Percentiles rank a stretch among this genome's conserved stretches.
These are phyloP conservation scores for Mrakiaceae sp. DNA, from an alignment of 1,284 basidiomycete species.

Conservation along the genomic window DNA sequence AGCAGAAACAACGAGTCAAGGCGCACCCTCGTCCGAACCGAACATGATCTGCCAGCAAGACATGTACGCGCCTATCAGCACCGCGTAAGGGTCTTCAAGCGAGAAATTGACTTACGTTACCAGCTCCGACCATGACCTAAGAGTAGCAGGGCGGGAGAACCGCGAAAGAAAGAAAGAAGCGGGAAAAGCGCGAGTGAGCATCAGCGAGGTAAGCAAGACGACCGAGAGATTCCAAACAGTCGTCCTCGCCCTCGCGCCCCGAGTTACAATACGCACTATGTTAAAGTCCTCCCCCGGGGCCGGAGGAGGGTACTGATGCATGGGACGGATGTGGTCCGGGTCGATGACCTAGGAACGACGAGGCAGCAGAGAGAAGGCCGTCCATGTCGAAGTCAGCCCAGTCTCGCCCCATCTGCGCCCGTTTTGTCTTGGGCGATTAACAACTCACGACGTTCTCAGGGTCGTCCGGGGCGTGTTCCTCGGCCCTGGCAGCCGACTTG, in stretches of 20 bases:
- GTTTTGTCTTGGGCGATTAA: background rate
- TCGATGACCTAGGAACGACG: background rate
- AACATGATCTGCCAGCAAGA: slow-evolving; percentile 16
- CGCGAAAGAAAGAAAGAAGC: slow-evolving; percentile 19
- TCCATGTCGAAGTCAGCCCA: background rate
- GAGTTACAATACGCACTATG: slow-evolving; percentile 56
- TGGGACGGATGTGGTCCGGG: background rate
- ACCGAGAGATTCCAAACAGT: background rate
- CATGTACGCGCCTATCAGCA: background rate
- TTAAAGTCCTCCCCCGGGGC: slow-evolving; percentile 58
- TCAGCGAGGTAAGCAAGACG: slow-evolving; percentile 17
- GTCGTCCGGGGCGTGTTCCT: background rate
- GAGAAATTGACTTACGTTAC: background rate
- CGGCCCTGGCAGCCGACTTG: background rate
- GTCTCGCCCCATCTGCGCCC: background rate
- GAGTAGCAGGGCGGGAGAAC: background rate
- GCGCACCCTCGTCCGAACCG: slow-evolving; percentile 16
- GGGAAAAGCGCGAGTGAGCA: background rate
- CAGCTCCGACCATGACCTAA: slow-evolving; percentile 3
- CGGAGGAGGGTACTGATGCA: slow-evolving; percentile 26
- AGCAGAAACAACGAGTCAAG: background rate
- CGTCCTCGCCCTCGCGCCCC: slow-evolving; percentile 52
- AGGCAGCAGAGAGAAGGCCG: background rate
- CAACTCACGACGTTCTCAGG: background rate
- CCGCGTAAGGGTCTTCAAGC: background rate